A percentile compares a stretch with the other conserved stretches of the same genome.
These are phyloP conservation scores for Dissophora globulifera DNA, from an alignment of 192 early-diverging fungal genomes.

Conservation along the genomic window DNA sequence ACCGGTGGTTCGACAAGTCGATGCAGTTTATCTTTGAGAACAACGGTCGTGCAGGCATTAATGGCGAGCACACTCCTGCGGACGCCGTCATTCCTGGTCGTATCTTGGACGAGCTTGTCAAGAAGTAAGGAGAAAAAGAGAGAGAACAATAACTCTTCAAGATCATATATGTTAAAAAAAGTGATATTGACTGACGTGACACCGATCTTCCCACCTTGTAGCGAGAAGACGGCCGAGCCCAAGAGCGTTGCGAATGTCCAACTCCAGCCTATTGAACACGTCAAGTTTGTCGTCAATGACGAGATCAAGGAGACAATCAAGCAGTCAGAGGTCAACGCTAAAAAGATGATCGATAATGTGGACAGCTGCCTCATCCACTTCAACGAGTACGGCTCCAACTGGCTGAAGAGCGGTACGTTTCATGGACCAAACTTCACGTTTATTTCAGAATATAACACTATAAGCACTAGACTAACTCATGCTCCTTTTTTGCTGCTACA, in stretches of 20 bases:
- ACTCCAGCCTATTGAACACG: constrained; percentile 65
- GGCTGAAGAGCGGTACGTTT: constrained; percentile 82
- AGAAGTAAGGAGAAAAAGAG: constrained; percentile 60
- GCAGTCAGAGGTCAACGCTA: constrained; percentile 71
- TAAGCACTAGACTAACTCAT: too few relatives aligned
- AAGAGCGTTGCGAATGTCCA: constrained; percentile 27
- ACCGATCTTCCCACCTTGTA: constrained; percentile 9
- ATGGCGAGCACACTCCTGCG: constrained; percentile 95
- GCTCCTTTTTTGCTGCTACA: constrained; percentile 4
- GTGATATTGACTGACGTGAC: too few relatives aligned
- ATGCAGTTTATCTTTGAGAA: constrained; percentile 87
- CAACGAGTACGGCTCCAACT: constrained; percentile 81
- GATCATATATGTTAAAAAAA: too few relatives aligned
- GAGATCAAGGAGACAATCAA: constrained; percentile 65
- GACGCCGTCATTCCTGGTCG: constrained; percentile 91
- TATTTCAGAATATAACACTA: too few relatives aligned
- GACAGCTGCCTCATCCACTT: constrained; percentile 77
- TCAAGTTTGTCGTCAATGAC: constrained; percentile 77
- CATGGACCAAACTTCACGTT: too few relatives aligned
- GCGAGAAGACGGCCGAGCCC: constrained; percentile 67
- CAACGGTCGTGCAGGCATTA: constrained; percentile 90
- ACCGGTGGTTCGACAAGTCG: constrained; percentile 98
- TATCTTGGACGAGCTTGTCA: constrained; percentile 77
- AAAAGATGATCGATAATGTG: constrained; percentile 73
- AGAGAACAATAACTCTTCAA: neutral